Evolutionary conservation across 768 basidiomycete species (phyloP), one percentile per base, ranked within the genome.

Genomic region (Phanerodontia chrysosporium): DNA sequence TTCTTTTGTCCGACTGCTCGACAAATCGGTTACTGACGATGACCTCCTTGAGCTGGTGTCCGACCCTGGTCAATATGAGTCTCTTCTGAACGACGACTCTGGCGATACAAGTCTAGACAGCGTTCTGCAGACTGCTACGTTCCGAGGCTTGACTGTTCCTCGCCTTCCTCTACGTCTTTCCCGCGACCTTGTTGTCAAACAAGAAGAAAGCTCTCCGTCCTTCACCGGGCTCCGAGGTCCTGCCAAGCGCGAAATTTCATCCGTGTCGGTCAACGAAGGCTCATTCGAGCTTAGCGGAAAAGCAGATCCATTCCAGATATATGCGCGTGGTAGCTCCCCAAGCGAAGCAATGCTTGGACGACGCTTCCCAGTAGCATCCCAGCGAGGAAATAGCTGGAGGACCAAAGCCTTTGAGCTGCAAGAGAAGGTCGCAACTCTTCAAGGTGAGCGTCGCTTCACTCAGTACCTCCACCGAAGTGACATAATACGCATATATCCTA

Each of bases 191-290:
- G 18, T 12, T 5, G 13, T 39, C 32, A 39, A 10, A 5, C 18
- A 18, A 25, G 22, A 39, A 12, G 52, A 53, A 42, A 62, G 22
- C 21, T 24, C 69, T 27, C 52, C 62, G 32, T 24, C 35, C 1
- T 80, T 78, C 66, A 78, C 73, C 57, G 79, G 80, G 60, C 68
- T 82, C 21, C 64, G 64, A 9, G 78, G 77, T 3, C 72, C 79
- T 16, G 62, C 76, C 16, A 78, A 77, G 61, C 74, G 78, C 58
- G 75, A 73, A 29, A 75, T 73, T 58, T 84, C 83, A n/a, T 49
- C 69, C 49, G 68, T 70, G 16, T 76, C 74, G 24, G 67, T 73
- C 32, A 75, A 79, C 61, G 75, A 79, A 32, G 62, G 54, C 32
- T 64, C 66, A 29, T 69, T 71, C 61, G 65, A 66, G 30, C 58